Conservation (phyloP, 768 basidiomycete species). For the Pseudohyphozyma bogoriensis region DNA sequence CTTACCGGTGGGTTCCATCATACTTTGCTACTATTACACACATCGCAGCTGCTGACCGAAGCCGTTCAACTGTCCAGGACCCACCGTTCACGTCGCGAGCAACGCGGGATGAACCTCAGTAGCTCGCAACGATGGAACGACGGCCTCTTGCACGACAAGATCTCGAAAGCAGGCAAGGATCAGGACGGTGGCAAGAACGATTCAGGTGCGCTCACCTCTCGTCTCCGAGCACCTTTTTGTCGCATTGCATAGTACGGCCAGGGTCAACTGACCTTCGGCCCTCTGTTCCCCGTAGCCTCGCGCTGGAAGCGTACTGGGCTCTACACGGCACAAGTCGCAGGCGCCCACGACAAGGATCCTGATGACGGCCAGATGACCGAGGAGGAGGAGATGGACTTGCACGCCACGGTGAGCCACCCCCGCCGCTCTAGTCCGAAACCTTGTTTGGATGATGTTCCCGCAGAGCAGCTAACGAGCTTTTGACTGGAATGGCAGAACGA, state of each 20-base stretch:
- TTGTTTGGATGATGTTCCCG: not conserved
- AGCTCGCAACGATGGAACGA: constrained; percentile 11
- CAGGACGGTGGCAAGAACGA: constrained; percentile 23
- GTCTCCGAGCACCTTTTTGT: not conserved
- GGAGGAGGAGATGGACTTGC: constrained; percentile 14
- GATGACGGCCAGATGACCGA: constrained; percentile 4
- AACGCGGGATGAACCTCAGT: constrained; percentile 7
- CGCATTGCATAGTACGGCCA: no score
- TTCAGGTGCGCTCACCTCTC: constrained; percentile 2
- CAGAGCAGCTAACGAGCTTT: not conserved
- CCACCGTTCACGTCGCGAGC: not conserved
- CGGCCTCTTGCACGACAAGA: constrained; percentile 3
- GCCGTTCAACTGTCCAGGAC: not conserved
- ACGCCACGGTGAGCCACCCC: constrained; percentile 13
- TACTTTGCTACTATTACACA: not conserved
- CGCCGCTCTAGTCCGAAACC: no score
- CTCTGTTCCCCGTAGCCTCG: constrained; percentile 2
- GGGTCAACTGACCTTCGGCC: not conserved
- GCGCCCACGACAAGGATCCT: constrained; percentile 1
- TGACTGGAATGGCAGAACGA: not conserved
- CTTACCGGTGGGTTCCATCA: constrained; percentile 10
- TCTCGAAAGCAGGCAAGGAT: constrained; percentile 8
- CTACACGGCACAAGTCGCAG: constrained; percentile 17
- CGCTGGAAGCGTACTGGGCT: constrained; percentile 21
- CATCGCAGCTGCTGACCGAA: no score